Evolutionary conservation across 495 filamentous ascomycete genomes (phyloP).

Genomic region (Aspergillus steynii): DNA sequence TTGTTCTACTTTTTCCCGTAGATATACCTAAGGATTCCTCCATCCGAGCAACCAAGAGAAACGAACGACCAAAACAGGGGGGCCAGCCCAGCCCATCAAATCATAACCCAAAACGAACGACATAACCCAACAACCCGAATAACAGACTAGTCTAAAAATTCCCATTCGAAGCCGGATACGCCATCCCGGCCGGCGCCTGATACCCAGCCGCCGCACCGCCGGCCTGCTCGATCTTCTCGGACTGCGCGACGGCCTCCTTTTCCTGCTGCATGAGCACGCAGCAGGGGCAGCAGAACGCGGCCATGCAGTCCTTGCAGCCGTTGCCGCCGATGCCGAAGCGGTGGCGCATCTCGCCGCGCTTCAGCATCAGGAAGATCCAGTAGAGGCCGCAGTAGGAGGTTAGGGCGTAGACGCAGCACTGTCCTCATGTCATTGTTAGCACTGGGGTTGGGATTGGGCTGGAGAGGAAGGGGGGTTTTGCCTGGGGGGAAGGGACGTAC

Average conservation of each 20-base stretch:
- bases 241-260: conserved; percentile 45
- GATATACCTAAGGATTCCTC: background rate
- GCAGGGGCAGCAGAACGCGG: conserved; percentile 49
- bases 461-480: background rate
- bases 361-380: conserved; percentile 50
- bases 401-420: conserved; percentile 27
- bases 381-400: conserved; percentile 34
- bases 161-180: conserved; percentile 9
- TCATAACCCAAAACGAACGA: background rate
- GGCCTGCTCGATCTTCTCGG: conserved; percentile 6
- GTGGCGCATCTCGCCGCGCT: conserved; percentile 54
- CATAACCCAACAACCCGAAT: background rate
- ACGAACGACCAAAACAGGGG: background rate
- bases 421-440: background rate
- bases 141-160: background rate
- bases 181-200: conserved; percentile 21
- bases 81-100: background rate
- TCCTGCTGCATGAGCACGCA: conserved; percentile 57
- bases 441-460: background rate
- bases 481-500: conserved; percentile 30
- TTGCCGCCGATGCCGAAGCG: conserved; percentile 56
- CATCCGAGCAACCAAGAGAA: conserved; percentile 1
- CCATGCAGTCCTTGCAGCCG: conserved; percentile 49
- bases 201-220: conserved; percentile 13
- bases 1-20: conserved; percentile 5